Base-by-base conservation (phyloP, 2,329 filamentous ascomycete species). In the Daldinia sp. region DNA sequence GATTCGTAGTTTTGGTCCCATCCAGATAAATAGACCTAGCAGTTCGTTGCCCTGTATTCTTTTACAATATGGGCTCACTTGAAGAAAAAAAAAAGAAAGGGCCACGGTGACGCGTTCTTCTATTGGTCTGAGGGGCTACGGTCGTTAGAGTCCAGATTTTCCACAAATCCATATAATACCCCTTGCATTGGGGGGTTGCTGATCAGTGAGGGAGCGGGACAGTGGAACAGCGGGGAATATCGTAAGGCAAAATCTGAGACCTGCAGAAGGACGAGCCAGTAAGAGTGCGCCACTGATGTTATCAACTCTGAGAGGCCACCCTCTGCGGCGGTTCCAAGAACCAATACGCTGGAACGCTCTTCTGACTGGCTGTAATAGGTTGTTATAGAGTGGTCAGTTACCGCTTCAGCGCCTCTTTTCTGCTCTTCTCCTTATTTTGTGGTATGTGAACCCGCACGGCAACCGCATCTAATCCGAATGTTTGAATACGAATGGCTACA, bases 221-320 rank as follows among this genome's bases (percentile, higher is more conserved):
- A 35, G 67, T 65, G 63, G 63, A 56, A 50, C 41, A 35, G 55
- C 57, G 63, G 60, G 67, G 62, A 65, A 37, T 10, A 56, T 42
- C 37, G 58, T 44, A 64, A 61, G 60, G 58, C 54, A 60, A 68
- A 63, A 67, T 70, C 66, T 68, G 60, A 69, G 60, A 63, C 70
- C 57, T 70, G 66, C 65, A 69, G 66, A 55, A 57, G 23, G 30
- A 42, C 62, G 39, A 63, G 56, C 74, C 73, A 74, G 70, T 75
- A 68, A 56, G 56, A 69, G 59, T 39, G 33, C 54, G 37, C 42
- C 60, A 50, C 60, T 56, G 57, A 48, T 51, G 66, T 65, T 65
- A 62, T 65, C 37, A 53, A 46, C 58, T 71, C 30, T 72, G 57
- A 75, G 70, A 75, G 72, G 74, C 63, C 61, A 61, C 56, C 58